A percentile compares a stretch with the other conserved stretches of the same genome.
phyloP scores from a whole-genome alignment of 2,329 filamentous ascomycete species.

The Cryoendolithus antarcticus region DNA sequence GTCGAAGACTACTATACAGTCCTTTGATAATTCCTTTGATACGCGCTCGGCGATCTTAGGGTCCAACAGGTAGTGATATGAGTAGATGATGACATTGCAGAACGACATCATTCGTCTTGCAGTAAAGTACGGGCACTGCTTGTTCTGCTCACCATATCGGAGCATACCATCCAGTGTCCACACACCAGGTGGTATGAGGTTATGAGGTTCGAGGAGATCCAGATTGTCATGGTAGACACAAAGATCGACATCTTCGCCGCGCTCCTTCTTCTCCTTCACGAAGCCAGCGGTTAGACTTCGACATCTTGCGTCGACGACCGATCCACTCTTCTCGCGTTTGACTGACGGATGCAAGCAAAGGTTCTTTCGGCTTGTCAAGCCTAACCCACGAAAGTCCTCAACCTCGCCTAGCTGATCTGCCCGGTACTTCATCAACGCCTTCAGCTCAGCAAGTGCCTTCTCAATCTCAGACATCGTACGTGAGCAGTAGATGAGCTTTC shows the following conservation, averaged over 20 bases:
- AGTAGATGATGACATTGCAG: conserved; percentile 99
- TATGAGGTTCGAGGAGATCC: conserved; percentile 86
- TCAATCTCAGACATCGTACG: conserved; percentile 99
- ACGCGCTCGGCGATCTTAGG: conserved; percentile 95
- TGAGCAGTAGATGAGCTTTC: conserved; percentile 97
- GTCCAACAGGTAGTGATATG: conserved; percentile 94
- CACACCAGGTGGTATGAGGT: conserved; percentile 84
- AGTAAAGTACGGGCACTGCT: conserved; percentile 97
- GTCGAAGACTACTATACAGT: conserved; percentile 97
- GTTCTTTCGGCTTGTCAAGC: conserved; percentile 93
- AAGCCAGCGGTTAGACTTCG: conserved; percentile 92
- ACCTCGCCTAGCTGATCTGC: conserved; percentile 75
- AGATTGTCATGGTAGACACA: conserved; percentile 99
- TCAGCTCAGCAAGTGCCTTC: conserved; percentile 85
- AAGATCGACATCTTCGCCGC: conserved; percentile 83
- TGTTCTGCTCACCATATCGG: conserved; percentile 83
- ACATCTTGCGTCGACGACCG: conserved; percentile 88
- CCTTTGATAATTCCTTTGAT: conserved; percentile 89
- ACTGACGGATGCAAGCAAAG: conserved; percentile 92
- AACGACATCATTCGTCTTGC: conserved; percentile 97
- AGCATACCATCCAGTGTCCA: conserved; percentile 89
- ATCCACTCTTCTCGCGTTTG: conserved; percentile 89
- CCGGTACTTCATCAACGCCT: conserved; percentile 89
- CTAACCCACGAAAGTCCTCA: conserved; percentile 87
- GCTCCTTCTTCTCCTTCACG: conserved; percentile 93